These are phyloP conservation scores for Linanthus parryae DNA, from an alignment of 148 eudicot species.

Conservation along the genomic window DNA sequence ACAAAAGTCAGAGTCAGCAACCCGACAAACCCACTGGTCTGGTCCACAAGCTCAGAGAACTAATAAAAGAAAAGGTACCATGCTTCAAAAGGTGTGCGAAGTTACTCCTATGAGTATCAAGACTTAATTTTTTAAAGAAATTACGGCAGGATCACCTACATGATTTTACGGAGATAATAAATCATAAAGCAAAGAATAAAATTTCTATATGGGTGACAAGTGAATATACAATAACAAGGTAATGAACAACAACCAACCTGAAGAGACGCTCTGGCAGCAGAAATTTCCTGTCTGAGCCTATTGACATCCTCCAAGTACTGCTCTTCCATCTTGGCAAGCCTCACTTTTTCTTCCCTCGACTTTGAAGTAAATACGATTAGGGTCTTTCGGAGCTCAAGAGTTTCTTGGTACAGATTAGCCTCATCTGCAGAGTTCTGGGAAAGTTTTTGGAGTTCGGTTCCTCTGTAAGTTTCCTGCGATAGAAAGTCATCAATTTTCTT, in stretches of 20 bases:
- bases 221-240: no score
- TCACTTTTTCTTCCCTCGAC: constrained; percentile 44
- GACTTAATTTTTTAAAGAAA: no score
- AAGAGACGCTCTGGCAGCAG: constrained; percentile 58
- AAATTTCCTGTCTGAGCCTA: constrained; percentile 45
- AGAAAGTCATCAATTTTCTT: constrained; percentile 46
- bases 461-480: constrained; percentile 39
- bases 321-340: constrained; percentile 53
- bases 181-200: no score
- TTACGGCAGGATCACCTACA: no score
- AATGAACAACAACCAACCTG: constrained; percentile 51
- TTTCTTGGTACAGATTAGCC: constrained; percentile 43
- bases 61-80: no score
- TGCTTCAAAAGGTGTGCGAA: no score
- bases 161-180: no score
- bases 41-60: no score
- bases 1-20: no score
- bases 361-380: constrained; percentile 36
- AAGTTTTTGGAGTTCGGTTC: constrained; percentile 39
- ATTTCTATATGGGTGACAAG: no score
- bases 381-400: constrained; percentile 42
- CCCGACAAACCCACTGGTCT: no score
- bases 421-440: constrained; percentile 40
- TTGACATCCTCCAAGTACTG: constrained; percentile 49
- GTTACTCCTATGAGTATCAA: no score